Percentiles rank a stretch among this genome's conserved stretches.
Evolutionary conservation across 225 moss, liverwort and hornwort genomes (phyloP).

Genomic region (Thuidium tamariscinum): DNA sequence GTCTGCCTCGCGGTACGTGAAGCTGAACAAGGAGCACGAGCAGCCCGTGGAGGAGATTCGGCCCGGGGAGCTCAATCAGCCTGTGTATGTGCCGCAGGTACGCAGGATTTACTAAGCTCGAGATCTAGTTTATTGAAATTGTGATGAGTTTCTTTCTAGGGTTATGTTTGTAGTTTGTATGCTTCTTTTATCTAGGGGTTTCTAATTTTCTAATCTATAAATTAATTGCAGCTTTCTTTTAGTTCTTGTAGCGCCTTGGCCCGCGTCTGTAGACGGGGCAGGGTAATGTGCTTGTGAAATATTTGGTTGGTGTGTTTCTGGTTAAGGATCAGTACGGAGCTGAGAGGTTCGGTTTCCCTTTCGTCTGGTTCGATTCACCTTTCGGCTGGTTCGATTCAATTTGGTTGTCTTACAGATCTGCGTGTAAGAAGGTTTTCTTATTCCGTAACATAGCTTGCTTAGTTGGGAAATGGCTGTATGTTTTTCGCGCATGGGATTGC

Average conservation of each 20-base stretch:
- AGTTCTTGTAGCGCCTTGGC: background rate
- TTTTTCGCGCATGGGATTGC: background rate
- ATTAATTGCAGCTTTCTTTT: background rate
- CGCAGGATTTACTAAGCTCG: background rate
- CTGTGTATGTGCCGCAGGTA: conserved; percentile 55
- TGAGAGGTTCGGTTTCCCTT: background rate
- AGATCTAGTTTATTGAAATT: conserved; percentile 12
- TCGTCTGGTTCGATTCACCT: background rate
- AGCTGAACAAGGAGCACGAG: conserved; percentile 58
- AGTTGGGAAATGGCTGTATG: background rate
- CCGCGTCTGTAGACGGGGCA: background rate
- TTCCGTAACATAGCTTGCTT: background rate
- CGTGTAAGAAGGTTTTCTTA: background rate
- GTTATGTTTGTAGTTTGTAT: background rate
- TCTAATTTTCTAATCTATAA: background rate
- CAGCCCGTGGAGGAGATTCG: conserved; percentile 55
- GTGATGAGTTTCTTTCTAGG: background rate
- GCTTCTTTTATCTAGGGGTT: background rate
- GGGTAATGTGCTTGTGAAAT: background rate
- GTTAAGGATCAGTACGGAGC: background rate
- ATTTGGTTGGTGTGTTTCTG: background rate
- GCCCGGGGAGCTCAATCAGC: conserved; percentile 63
- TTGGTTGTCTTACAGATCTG: background rate
- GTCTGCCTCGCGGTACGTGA: conserved; percentile 54
- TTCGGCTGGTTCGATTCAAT: background rate